Base-by-base conservation (phyloP, 2,329 filamentous ascomycete genomes). In the Arachnopeziza araneosa region DNA sequence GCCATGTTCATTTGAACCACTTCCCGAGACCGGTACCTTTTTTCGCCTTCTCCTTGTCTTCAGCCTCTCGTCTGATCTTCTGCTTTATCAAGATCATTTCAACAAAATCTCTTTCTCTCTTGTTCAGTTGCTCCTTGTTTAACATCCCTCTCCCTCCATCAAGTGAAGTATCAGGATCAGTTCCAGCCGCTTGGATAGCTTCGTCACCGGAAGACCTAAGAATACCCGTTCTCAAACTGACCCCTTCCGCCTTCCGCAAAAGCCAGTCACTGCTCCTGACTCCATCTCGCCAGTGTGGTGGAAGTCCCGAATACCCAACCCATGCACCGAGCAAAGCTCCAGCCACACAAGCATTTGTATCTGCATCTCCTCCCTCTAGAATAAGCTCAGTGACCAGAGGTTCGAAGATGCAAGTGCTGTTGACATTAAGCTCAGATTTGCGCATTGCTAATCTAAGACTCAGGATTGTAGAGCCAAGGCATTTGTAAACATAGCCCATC, bases 401-500 rank as follows among this genome's bases (percentile, higher is more conserved):
- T 67, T 83, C 79, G 62, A 83, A 82, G 2, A 75, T 54, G 55
- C 1, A 60, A 57, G 65, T 22, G 70, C 5, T 63, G 59, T 3
- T 64, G 60, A 5, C 61, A 73, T 26, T 5, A 61, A 49, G 23
- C 48, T 23, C 52, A 26, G 23, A 50, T 17, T 36, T 30, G 59
- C 52, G 71, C 64, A 82, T 78, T 0, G 75, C 78, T 21, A 76
- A 65, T 1, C 80, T 73, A 9, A 82, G 68, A 12, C 75, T 68
- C 21, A 79, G 64, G 12, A 82, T 71, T 0, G 78, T 79, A 0
- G 78, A 74, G 0, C 80, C 80, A 14, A 83, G 75, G 4, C 77
- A 77, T 69, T 83, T 82, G 68, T 81, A 82, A 24, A 81, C 79
- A 60, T 82, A 82, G 2, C 81, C 80, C 52, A 83, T 81, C 65